These are phyloP conservation scores for Dictyostelium purpureum DNA, from an alignment of 78 protist species.

Conservation along the genomic window DNA sequence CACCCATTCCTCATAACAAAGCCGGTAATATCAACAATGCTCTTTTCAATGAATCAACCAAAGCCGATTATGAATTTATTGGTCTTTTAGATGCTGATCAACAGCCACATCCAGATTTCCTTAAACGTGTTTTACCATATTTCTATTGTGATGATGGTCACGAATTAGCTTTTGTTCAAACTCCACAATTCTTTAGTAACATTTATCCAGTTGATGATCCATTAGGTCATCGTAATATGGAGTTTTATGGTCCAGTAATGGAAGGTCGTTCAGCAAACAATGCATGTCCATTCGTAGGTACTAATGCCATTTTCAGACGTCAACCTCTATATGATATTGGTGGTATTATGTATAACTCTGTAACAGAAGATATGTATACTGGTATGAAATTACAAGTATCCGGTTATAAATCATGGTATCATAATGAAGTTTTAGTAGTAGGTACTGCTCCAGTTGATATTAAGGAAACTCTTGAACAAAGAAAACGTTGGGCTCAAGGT, in stretches of 20 bases:
- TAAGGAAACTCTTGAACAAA: slow-evolving; percentile 74
- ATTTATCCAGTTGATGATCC: slow-evolving; percentile 82
- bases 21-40: slow-evolving; percentile 80
- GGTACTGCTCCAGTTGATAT: slow-evolving; percentile 81
- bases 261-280: slow-evolving; percentile 73
- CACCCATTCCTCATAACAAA: slow-evolving; percentile 82
- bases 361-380: slow-evolving; percentile 81
- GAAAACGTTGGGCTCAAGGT: slow-evolving; percentile 84
- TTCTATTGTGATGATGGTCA: slow-evolving; percentile 57
- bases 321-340: slow-evolving; percentile 75
- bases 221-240: slow-evolving; percentile 77
- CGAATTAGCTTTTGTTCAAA: slow-evolving; percentile 65
- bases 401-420: slow-evolving; percentile 79
- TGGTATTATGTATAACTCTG: slow-evolving; percentile 82
- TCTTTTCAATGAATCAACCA: slow-evolving; percentile 64
- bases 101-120: slow-evolving; percentile 77
- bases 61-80: slow-evolving; percentile 58
- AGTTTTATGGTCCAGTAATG: slow-evolving; percentile 81
- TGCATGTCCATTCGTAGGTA: slow-evolving; percentile 81
- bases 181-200: slow-evolving; percentile 77
- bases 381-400: slow-evolving; percentile 76
- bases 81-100: slow-evolving; percentile 74
- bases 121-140: slow-evolving; percentile 66
- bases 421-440: slow-evolving; percentile 65
- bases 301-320: slow-evolving; percentile 76